phyloP scores from a whole-genome alignment of 768 basidiomycete species.

The Cystobasidium ongulense region DNA sequence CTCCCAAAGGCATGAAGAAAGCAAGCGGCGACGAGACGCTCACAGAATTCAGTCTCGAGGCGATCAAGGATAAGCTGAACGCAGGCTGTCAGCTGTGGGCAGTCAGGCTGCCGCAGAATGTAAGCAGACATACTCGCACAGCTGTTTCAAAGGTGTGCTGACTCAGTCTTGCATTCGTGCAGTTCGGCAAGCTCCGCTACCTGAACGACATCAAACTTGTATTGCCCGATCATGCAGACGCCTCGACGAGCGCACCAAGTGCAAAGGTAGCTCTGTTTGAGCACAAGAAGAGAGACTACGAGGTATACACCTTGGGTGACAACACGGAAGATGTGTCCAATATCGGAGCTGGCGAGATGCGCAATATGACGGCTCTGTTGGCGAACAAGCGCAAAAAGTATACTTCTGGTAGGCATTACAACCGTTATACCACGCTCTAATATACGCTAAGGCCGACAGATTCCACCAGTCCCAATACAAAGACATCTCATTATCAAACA shows the following conservation, averaged over 20 bases:
- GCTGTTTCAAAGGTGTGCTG: not conserved
- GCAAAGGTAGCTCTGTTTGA: conserved; percentile 10
- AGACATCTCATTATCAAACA: conserved; percentile 23
- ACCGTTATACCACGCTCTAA: not conserved
- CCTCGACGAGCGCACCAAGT: not conserved
- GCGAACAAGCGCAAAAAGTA: conserved; percentile 19
- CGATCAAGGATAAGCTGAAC: conserved; percentile 17
- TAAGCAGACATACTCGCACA: not conserved
- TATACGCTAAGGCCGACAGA: too few species aligned
- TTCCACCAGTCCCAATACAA: not conserved
- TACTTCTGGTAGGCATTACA: not conserved
- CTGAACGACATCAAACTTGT: conserved; percentile 3
- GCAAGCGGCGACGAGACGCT: conserved; percentile 16
- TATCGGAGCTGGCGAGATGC: conserved; percentile 25
- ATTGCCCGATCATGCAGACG: not conserved
- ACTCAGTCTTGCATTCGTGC: not conserved
- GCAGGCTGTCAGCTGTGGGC: conserved; percentile 23
- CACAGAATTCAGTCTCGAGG: conserved; percentile 14
- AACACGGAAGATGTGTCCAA: conserved; percentile 2
- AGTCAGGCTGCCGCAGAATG: conserved; percentile 11
- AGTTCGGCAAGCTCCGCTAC: conserved; percentile 22
- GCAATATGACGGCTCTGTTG: conserved; percentile 8
- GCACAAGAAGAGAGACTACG: conserved; percentile 23
- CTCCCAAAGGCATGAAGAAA: conserved; percentile 13
- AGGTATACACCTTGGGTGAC: not conserved